Evolutionary conservation across 148 eudicot genomes (phyloP).

Genomic region (Rheum nobile): DNA sequence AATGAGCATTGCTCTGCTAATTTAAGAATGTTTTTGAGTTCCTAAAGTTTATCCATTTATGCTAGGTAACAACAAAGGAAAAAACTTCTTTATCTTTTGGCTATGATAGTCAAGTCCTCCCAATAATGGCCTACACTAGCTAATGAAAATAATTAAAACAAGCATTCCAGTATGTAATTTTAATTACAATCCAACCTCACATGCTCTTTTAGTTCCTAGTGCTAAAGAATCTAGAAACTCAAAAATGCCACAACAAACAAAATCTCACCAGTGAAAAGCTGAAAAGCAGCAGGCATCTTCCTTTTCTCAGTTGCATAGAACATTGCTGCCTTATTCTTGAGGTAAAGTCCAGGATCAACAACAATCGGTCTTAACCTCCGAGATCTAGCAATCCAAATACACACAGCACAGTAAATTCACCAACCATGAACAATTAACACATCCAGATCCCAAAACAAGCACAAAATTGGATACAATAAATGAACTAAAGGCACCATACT

Average conservation of each 20-base stretch:
- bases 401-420: background rate
- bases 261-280: constrained; percentile 24
- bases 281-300: constrained; percentile 20
- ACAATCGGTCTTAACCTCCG: constrained; percentile 11
- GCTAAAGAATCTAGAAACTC: background rate
- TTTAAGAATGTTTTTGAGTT: background rate
- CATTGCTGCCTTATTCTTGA: constrained; percentile 10
- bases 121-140: background rate
- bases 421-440: background rate
- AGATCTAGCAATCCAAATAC: constrained; percentile 16
- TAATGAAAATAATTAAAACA: background rate
- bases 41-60: background rate
- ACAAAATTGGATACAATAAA: background rate
- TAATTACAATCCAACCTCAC: background rate
- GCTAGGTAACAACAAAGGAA: background rate
- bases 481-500: constrained; percentile 12
- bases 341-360: constrained; percentile 23
- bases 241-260: background rate
- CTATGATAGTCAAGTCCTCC: background rate
- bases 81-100: background rate
- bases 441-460: constrained; percentile 5
- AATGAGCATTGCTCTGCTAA: background rate
- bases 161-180: background rate
- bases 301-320: constrained; percentile 17
- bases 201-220: background rate